Evolutionary conservation across 148 eudicot species (phyloP).

Genomic region (Chenopodium berlandieri): DNA sequence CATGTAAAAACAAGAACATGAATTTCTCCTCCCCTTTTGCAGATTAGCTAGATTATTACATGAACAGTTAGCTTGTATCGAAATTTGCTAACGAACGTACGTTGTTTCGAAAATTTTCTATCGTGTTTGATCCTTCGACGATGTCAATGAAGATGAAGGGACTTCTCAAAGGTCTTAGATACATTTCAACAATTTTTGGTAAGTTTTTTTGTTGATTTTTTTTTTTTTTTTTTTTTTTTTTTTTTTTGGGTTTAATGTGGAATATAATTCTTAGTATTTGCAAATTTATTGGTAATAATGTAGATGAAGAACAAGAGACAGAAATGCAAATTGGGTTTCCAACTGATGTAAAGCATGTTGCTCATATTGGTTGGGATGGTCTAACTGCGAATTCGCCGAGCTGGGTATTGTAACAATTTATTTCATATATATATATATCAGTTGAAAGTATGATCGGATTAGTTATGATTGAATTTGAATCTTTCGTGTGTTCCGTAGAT

Average conservation of each 20-base stretch:
- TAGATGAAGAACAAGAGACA: slow-evolving; percentile 40
- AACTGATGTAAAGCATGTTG: slow-evolving; percentile 57
- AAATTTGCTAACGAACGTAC: background rate
- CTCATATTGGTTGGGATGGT: slow-evolving; percentile 62
- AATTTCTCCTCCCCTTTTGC: slow-evolving; percentile 10
- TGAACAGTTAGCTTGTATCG: background rate
- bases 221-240: too few species aligned
- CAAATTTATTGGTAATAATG: slow-evolving; percentile 4
- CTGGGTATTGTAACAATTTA: slow-evolving; percentile 30
- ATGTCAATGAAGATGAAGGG: slow-evolving; percentile 26
- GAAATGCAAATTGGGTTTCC: slow-evolving; percentile 50
- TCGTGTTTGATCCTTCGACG: background rate
- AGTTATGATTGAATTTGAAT: background rate
- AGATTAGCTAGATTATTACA: slow-evolving; percentile 5
- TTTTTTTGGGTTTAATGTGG: too few species aligned
- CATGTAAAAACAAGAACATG: background rate
- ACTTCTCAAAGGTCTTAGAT: slow-evolving; percentile 27
- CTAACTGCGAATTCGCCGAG: slow-evolving; percentile 47
- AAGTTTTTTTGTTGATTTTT: background rate
- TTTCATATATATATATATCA: too few species aligned
- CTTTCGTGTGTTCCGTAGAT: slow-evolving; percentile 12
- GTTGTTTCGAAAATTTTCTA: background rate
- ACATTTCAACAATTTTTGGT: slow-evolving; percentile 28
- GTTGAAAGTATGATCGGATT: background rate
- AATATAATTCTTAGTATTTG: background rate